A percentile compares a stretch with the other conserved stretches of the same genome.
phyloP scores from a whole-genome alignment of 305 asterid genomes.

The Solanum hybrid region DNA sequence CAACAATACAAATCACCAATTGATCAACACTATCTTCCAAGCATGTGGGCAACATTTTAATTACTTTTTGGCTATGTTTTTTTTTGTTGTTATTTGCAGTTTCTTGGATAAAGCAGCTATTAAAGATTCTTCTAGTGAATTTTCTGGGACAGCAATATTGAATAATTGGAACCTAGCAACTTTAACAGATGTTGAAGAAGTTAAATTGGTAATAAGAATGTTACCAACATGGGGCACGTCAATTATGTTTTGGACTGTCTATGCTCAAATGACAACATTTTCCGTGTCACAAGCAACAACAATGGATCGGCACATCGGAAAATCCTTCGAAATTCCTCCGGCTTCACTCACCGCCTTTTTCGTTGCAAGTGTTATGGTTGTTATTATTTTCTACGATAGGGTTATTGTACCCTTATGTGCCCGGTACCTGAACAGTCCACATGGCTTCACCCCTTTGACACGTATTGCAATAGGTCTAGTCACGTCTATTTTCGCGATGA shows the following conservation, averaged over 20 bases:
- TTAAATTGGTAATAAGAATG: constrained; percentile 55
- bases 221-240: constrained; percentile 82
- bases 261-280: constrained; percentile 79
- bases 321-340: constrained; percentile 51
- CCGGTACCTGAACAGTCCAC: constrained; percentile 23
- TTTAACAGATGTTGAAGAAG: constrained; percentile 77
- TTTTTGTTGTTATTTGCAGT: constrained; percentile 17
- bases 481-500: constrained; percentile 42
- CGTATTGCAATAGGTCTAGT: constrained; percentile 44
- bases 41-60: neutral
- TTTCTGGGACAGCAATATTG: neutral
- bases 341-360: constrained; percentile 70
- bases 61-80: neutral
- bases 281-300: constrained; percentile 71
- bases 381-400: constrained; percentile 51
- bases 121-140: constrained; percentile 15
- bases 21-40: neutral
- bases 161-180: constrained; percentile 57
- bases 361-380: constrained; percentile 40
- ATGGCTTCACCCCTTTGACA: constrained; percentile 60
- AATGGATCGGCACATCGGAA: constrained; percentile 43
- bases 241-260: constrained; percentile 61
- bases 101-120: constrained; percentile 83
- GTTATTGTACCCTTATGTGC: constrained; percentile 38
- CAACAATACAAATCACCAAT: neutral